Evolutionary conservation across 352 stramenopile genomes (phyloP), one percentile per base, ranked within the genome.

Genomic region (Globisporangium nodosum): DNA sequence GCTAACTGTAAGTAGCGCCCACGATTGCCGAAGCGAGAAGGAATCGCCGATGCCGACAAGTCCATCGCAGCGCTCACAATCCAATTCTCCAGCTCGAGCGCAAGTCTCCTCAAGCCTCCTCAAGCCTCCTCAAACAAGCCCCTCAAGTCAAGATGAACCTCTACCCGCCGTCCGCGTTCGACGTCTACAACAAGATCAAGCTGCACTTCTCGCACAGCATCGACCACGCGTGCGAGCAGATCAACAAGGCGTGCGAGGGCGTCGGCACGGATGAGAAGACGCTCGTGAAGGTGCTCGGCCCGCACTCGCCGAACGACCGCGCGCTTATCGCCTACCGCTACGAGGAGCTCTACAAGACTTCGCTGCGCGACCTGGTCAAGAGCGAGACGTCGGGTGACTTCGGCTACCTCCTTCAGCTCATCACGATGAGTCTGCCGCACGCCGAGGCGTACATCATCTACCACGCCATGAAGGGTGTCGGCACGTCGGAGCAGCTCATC

Each of bases 401-500:
- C 52, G 77, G 81, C 64, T 75, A 81, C 50, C 71, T 93, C 20
- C 65, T 90, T 35, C 65, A 76, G 58, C 60, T 87, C 48, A 74
- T 93, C 42, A 50, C 70, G 4, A 66, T 62, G 33, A 71, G 80
- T 18, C 68, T 90, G 13, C 78, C 80, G 8, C 80, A 90, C 63
- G 71, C 75, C 8, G 82, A 92, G 67, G 80, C 76, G 3, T 58
- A 83, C 39, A 73, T 90, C 50, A 52, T 92, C 15, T 76, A 68
- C 35, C 64, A 81, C 20, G 80, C 82, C 49, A 90, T 80, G 61
- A 87, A 88, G 66, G 82, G 82, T 11, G 11, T 65, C 0, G 82
- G 82, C 62, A 92, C 82, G n/a, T 72, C 66, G 16, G 82, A 92
- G 58, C 81, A 84, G 51, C 69, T 84, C 49, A 82, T 90, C 58